Evolutionary conservation across 768 basidiomycete species (phyloP), one percentile per base, ranked within the genome.

Genomic region (Punctularia strigosozonata): DNA sequence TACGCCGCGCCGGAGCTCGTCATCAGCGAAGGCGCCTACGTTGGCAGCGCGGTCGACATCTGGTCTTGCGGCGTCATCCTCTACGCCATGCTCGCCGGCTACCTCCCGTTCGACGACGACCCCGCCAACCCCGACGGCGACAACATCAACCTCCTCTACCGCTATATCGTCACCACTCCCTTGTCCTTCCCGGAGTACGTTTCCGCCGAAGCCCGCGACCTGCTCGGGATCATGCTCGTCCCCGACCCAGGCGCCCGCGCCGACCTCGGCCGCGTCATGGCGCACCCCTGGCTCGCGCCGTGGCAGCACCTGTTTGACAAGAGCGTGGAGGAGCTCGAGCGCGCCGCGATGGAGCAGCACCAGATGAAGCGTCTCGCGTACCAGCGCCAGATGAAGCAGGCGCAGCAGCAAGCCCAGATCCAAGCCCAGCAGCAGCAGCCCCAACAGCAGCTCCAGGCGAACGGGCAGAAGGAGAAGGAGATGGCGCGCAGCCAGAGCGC

Each of bases 61-160:
- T 99, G 90, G 90, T 81, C 78, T 24, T 95, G 90, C 46, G 90
- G 90, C 26, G 91, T 95, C 42, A 95, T 95, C 50, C 69, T 95
- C 4, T 95, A 95, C 54, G 91, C 90, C 42, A 95, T 95, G 90
- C 75, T 95, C 14, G 90, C 90, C 1, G 90, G 90, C 7, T 94
- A 94, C 54, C 80, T 95, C n/a, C 95, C 95, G 18, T 99, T 97
- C 60, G 95, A 98, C 60, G 95, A 98, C 59, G 95, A 99, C 60
- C 95, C 95, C 1, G 83, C 80, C 21, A 99, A 98, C 57, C 95
- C 95, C 4, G 95, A 98, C 40, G 95, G 95, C 42, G 94, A 99
- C 65, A 98, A 99, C 64, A 99, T 98, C 66, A 98, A 98, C 54
- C 73, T 98, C 4, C 64, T 99, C 34, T 98, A 99, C 76, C 89